A percentile compares a stretch with the other conserved stretches of the same genome.
These are phyloP conservation scores for Agroathelia rolfsii DNA, from an alignment of 1,284 basidiomycete genomes.

Conservation along the genomic window DNA sequence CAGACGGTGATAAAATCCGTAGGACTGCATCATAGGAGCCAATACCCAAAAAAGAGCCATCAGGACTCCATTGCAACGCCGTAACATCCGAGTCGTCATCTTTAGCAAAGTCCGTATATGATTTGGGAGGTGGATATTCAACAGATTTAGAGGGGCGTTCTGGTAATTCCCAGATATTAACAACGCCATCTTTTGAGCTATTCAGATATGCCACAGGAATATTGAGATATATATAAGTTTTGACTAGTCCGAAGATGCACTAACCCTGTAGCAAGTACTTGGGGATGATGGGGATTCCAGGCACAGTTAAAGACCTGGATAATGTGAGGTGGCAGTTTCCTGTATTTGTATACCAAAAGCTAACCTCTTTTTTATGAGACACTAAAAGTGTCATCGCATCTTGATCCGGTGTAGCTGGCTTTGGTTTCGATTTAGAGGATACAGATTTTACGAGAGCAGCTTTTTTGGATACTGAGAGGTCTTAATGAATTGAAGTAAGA, in stretches of 20 bases:
- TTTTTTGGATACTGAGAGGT: too few relatives aligned
- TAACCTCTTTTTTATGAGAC: too few relatives aligned
- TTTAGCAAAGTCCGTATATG: constrained; percentile 39
- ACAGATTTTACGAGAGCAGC: too few relatives aligned
- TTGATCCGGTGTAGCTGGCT: too few relatives aligned
- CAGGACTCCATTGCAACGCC: constrained; percentile 61
- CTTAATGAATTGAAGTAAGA: too few relatives aligned
- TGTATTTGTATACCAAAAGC: too few relatives aligned
- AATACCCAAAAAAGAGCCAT: constrained; percentile 63
- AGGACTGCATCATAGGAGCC: constrained; percentile 67
- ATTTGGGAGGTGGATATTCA: constrained; percentile 27
- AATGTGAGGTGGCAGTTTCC: constrained; percentile 8
- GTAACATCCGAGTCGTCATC: constrained; percentile 52
- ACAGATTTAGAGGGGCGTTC: constrained; percentile 21
- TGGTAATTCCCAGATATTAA: constrained; percentile 68
- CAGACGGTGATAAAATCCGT: constrained; percentile 48
- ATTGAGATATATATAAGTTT: constrained; percentile 4
- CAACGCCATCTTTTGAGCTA: constrained; percentile 68
- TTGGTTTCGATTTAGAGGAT: too few relatives aligned
- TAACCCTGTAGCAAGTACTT: constrained; percentile 66
- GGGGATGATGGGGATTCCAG: constrained; percentile 62
- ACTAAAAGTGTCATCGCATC: too few relatives aligned
- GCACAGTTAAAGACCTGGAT: constrained; percentile 71
- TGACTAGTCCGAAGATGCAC: constrained; percentile 13
- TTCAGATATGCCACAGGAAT: constrained; percentile 7